Conservation (phyloP, 2,329 filamentous ascomycete species). For the Aspergillus cejpii region DNA sequence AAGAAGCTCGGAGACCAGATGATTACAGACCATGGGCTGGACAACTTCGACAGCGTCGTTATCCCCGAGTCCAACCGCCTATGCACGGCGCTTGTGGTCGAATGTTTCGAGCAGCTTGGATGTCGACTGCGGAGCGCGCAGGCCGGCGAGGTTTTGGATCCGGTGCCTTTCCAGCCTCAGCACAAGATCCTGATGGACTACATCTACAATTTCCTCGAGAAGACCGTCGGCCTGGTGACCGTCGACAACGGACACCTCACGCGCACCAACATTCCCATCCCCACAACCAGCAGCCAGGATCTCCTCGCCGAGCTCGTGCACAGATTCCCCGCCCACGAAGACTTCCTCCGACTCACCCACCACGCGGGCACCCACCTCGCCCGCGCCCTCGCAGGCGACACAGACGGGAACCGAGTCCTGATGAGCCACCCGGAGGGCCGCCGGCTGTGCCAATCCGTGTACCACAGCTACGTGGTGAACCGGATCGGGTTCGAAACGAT, state of each 20-base stretch:
- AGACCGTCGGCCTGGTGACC: slow-evolving; percentile 24
- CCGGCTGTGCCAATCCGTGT: neutral
- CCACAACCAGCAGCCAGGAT: slow-evolving; percentile 5
- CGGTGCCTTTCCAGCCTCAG: slow-evolving; percentile 19
- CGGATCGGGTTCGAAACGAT: neutral
- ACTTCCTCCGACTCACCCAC: neutral
- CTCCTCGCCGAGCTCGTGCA: neutral
- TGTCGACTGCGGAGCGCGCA: slow-evolving; percentile 10
- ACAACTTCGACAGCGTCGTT: neutral
- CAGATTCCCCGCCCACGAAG: neutral
- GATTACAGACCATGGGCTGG: neutral
- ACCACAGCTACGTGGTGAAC: neutral
- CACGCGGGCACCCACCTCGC: slow-evolving; percentile 1
- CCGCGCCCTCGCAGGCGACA: neutral
- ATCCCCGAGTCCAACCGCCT: slow-evolving; percentile 1
- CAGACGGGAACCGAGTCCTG: neutral
- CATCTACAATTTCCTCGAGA: slow-evolving; percentile 28
- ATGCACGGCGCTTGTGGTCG: slow-evolving; percentile 15
- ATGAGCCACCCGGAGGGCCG: neutral
- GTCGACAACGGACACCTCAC: slow-evolving; percentile 19
- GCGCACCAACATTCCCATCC: slow-evolving; percentile 21
- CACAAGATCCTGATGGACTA: slow-evolving; percentile 24
- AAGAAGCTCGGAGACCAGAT: neutral
- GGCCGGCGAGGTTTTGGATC: slow-evolving; percentile 15
- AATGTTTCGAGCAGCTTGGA: slow-evolving; percentile 30